These are phyloP conservation scores for Bretschneidera sinensis DNA, from an alignment of 345 rosid genomes.

Conservation along the genomic window DNA sequence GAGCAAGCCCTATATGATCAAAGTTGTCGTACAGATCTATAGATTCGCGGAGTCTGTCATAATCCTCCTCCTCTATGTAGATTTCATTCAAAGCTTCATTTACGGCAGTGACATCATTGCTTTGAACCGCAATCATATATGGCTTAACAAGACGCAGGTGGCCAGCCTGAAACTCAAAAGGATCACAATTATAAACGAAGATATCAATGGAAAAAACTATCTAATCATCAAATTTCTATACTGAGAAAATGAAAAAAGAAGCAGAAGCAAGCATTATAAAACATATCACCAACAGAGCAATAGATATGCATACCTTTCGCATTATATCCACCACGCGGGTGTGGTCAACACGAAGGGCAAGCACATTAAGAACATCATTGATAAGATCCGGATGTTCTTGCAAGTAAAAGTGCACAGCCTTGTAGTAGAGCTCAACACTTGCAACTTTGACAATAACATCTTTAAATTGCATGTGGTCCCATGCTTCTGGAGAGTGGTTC, in stretches of 20 bases:
- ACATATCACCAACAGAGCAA: too few species aligned
- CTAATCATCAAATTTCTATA: too few species aligned
- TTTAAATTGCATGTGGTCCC: constrained; percentile 99
- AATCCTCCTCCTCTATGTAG: constrained; percentile 93
- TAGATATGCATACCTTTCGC: constrained; percentile 95
- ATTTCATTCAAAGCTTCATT: constrained; percentile 93
- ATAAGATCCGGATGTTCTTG: constrained; percentile 96
- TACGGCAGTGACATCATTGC: constrained; percentile 88
- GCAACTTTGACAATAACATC: constrained; percentile 93
- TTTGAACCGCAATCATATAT: constrained; percentile 94
- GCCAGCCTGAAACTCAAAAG: constrained; percentile 63
- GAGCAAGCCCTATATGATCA: constrained; percentile 90
- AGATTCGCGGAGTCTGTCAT: constrained; percentile 88
- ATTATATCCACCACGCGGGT: constrained; percentile 95
- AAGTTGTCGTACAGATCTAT: constrained; percentile 87
- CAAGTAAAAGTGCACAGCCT: constrained; percentile 97
- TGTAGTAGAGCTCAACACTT: constrained; percentile 88
- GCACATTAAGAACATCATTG: constrained; percentile 89
- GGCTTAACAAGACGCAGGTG: constrained; percentile 92
- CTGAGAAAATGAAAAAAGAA: too few species aligned
- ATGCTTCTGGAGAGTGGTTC: constrained; percentile 99
- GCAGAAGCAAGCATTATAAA: constrained; percentile 14
- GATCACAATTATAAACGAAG: too few species aligned
- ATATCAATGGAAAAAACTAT: too few species aligned
- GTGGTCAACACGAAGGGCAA: constrained; percentile 94